Conservation (phyloP, 331 rosid genomes). For the Cydonia oblonga region DNA sequence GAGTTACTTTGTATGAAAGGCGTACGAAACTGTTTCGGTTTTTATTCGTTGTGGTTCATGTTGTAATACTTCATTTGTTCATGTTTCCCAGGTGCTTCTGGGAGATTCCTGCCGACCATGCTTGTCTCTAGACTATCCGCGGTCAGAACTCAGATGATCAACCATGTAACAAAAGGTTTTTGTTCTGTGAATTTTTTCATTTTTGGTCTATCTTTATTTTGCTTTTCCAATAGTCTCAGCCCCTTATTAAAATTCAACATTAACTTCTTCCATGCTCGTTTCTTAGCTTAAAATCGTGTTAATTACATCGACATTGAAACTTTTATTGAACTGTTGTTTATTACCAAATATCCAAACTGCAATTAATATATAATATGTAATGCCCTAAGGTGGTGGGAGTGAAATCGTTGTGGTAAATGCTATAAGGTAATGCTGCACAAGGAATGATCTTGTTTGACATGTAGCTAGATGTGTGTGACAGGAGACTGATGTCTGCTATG, state of each 20-base stretch:
- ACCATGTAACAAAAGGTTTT: not conserved
- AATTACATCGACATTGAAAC: not conserved
- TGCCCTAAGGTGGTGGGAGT: not conserved
- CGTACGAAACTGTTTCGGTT: not conserved
- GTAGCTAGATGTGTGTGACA: not conserved
- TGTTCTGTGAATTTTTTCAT: not conserved
- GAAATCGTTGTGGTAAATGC: not conserved
- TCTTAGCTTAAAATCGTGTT: not conserved
- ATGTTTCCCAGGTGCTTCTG: not conserved
- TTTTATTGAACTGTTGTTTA: not conserved
- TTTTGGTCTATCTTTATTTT: not conserved
- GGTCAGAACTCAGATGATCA: not conserved
- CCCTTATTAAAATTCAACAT: not conserved
- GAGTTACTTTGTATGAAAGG: not conserved
- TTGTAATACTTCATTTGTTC: not conserved
- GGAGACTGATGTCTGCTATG: not conserved
- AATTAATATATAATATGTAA: not conserved
- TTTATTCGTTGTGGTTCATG: not conserved
- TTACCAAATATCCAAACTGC: not conserved
- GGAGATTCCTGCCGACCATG: not conserved
- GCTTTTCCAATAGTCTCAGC: not conserved
- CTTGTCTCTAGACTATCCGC: not conserved
- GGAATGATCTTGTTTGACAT: not conserved
- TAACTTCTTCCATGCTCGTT: not conserved
- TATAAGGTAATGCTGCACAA: not conserved